These are phyloP conservation scores for Globisporangium carolinianum DNA, from an alignment of 352 stramenopile genomes.

Conservation along the genomic window DNA sequence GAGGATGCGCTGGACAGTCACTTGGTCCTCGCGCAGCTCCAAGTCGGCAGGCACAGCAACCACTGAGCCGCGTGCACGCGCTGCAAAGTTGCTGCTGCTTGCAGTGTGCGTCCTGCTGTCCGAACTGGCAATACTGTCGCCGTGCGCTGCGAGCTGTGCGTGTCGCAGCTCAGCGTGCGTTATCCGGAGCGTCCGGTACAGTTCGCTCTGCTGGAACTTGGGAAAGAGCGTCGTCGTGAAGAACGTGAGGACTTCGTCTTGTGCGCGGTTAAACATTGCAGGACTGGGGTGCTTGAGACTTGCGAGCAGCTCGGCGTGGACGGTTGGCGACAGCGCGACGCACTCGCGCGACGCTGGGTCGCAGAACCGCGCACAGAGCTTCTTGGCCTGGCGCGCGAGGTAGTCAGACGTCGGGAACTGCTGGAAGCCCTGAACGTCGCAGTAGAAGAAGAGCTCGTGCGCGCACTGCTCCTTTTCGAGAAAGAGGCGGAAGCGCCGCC, in stretches of 20 bases:
- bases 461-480: constrained; percentile 65
- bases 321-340: constrained; percentile 27
- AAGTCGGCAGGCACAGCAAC: not conserved
- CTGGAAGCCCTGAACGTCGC: constrained; percentile 63
- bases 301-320: constrained; percentile 23
- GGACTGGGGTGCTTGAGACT: constrained; percentile 34
- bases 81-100: constrained; percentile 1
- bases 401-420: constrained; percentile 75
- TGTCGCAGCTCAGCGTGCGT: constrained; percentile 15
- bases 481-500: constrained; percentile 58
- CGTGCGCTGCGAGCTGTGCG: constrained; percentile 21
- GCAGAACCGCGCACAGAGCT: constrained; percentile 61
- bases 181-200: constrained; percentile 52
- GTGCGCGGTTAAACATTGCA: constrained; percentile 63
- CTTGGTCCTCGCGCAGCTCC: constrained; percentile 26
- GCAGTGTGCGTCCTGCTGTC: constrained; percentile 1
- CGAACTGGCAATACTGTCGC: constrained; percentile 2
- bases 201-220: constrained; percentile 68
- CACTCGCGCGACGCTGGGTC: constrained; percentile 55
- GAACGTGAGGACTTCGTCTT: constrained; percentile 65
- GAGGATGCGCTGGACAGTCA: constrained; percentile 53
- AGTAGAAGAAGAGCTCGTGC: constrained; percentile 73
- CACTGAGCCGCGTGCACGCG: not conserved
- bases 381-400: constrained; percentile 52
- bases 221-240: constrained; percentile 59